Base-by-base conservation (phyloP, 2,329 filamentous ascomycete genomes). In the Trichoderma sp. region DNA sequence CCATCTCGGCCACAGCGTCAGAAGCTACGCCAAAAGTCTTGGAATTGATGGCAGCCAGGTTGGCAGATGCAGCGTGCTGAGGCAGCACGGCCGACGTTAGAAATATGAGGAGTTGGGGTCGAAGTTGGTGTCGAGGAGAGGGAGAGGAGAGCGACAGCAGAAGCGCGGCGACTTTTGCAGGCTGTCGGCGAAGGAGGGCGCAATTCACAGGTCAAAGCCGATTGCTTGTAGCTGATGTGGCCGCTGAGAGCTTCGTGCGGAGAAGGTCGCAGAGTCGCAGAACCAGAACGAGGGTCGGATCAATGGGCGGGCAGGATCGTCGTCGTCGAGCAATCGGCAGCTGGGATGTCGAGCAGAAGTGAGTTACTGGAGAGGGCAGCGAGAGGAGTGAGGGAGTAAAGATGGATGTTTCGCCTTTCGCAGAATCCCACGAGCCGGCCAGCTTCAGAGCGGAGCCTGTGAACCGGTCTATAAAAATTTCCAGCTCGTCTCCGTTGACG, bases 1-100 rank as follows among this genome's bases (percentile, higher is more conserved):
- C 87, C 88, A 90, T 90, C 79, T 84, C 83, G 86, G 87, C 88
- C 86, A 85, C 87, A 86, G 86, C 88, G 84, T 84, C 83, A 82
- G 86, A 83, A 83, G 86, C 86, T 84, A 84, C 85, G 85, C 87
- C 86, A 83, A 86, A 85, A 74, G 84, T 79, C 78, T 84, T 85
- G 72, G 85, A 82, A 81, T 88, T 85, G 80, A 90, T 84, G 82
- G 86, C 85, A 77, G 81, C 81, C 88, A 90, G 86, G 79, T 81
- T 89, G 87, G 82, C 83, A 82, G 76, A 75, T 77, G 72, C 30
- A 54, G 54, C 51, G 65, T 63, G 58, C 49, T 59, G 49, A 34
- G 54, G 24, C 32, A 66, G 59, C 63, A 66, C 54, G 68, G 52
- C 59, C 66, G 28, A 55, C 60, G 49, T 30, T 30, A 21, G 52